Base-by-base conservation (phyloP, 176 grass and related monocot genomes). In the Aegilops speltoides region DNA sequence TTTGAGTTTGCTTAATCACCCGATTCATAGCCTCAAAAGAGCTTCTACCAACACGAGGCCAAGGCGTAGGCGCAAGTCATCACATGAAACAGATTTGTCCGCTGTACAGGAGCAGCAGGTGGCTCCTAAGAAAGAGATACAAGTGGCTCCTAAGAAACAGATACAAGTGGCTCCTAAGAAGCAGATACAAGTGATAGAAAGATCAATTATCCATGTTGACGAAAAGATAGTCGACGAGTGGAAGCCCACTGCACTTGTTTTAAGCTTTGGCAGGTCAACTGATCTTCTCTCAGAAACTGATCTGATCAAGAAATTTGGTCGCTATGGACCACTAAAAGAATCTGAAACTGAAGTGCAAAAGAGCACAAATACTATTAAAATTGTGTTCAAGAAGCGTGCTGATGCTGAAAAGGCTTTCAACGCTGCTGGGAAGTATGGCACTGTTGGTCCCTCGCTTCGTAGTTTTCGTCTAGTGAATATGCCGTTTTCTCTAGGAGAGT, bases 361-460 rank as follows among this genome's bases (percentile, higher is more conserved):
- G 66, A 86, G 62, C 45, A 82, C 83, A 80, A 94, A 83, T 66
- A 84, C 87, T 70, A 90, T 88, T 66, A 92, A 94, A 91, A 79
- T 99, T 76, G 82, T 91, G 79, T 99, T 99, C 79, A 99, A 96
- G 84, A 93, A 91, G 50, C 90, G 85, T 48, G 85, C 83, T 79
- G 97, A 99, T 91, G 97, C 97, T 83, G 97, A 99, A 85, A 99
- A 85, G 64, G 94, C 94, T 88, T 99, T 99, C 73, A 91, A 79
- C 86, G 85, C 19, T 73, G 91, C 89, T 81, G 89, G 93, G 80
- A 99, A 92, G 79, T 92, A 87, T 81, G 79, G 86, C 67, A 89
- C 90, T 29, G 93, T 99, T 91, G 97, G 97, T 77, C 92, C 93
- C 64, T 90, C 84, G 3, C 97, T 99, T 79, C 79, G 93, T 38